Conservation (phyloP, 331 rosid genomes). For the Quercus phellos region DNA sequence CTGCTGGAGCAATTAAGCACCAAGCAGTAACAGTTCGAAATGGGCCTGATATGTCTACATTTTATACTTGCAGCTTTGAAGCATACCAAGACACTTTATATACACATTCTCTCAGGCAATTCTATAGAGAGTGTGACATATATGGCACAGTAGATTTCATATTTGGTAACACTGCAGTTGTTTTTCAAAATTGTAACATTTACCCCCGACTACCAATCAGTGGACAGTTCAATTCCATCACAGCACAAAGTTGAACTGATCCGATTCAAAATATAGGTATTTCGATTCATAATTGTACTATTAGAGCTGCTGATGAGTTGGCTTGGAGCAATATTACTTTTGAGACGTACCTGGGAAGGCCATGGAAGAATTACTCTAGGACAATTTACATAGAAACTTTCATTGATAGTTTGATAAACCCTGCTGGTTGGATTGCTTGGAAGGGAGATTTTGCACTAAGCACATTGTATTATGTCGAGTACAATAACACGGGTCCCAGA, state of each 20-base stretch:
- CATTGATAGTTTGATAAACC: constrained; percentile 36
- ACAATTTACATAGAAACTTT: constrained; percentile 57
- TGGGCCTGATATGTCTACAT: constrained; percentile 69
- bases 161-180: constrained; percentile 72
- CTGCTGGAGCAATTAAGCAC: constrained; percentile 74
- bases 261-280: constrained; percentile 70
- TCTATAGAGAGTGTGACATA: constrained; percentile 71
- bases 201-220: constrained; percentile 63
- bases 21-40: constrained; percentile 71
- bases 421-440: constrained; percentile 67
- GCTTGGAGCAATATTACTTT: constrained; percentile 9
- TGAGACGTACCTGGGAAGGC: constrained; percentile 63
- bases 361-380: constrained; percentile 72
- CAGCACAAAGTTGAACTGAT: constrained; percentile 67
- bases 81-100: constrained; percentile 80
- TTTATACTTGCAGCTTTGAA: constrained; percentile 79
- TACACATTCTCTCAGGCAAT: constrained; percentile 68
- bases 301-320: constrained; percentile 49
- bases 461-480: constrained; percentile 52
- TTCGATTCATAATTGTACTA: constrained; percentile 58
- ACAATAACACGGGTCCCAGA: constrained; percentile 43
- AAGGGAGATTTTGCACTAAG: constrained; percentile 52
- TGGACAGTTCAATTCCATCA: constrained; percentile 74
- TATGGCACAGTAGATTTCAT: constrained; percentile 79
- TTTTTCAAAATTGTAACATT: constrained; percentile 62